These are phyloP conservation scores for Magnolia officinalis DNA, from an alignment of 164 flowering plant genomes.

Conservation along the genomic window DNA sequence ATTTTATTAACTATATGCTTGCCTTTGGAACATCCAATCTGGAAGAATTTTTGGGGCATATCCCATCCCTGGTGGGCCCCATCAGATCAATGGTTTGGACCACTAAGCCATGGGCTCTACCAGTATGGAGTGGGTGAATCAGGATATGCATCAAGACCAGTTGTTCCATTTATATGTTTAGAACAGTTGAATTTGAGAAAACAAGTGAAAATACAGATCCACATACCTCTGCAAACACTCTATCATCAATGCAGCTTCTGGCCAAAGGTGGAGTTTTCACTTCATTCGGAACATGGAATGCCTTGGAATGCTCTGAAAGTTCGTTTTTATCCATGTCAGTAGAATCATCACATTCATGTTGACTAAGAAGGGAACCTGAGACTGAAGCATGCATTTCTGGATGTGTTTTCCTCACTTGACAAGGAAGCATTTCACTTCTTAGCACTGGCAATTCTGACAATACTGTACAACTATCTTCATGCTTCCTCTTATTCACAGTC, in stretches of 20 bases:
- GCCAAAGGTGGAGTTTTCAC: constrained; percentile 19
- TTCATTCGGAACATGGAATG: constrained; percentile 15
- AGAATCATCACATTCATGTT: constrained; percentile 24
- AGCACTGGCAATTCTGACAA: constrained; percentile 82
- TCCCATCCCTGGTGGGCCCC: not conserved
- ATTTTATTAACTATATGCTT: not conserved
- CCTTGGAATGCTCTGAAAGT: constrained; percentile 23
- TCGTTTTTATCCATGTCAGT: constrained; percentile 25
- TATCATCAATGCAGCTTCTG: constrained; percentile 14
- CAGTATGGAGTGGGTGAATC: not conserved
- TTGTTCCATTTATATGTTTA: not conserved
- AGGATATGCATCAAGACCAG: not conserved
- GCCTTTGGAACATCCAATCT: no score
- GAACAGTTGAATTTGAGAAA: not conserved
- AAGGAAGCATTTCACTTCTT: constrained; percentile 42
- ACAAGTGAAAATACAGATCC: not conserved
- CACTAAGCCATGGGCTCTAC: not conserved
- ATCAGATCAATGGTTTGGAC: not conserved
- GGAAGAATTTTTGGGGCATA: not conserved
- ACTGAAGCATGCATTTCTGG: constrained; percentile 22
- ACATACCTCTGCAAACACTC: constrained; percentile 36
- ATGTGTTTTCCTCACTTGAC: constrained; percentile 29
- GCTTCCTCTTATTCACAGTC: constrained; percentile 68
- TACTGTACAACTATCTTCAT: constrained; percentile 36
- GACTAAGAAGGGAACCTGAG: constrained; percentile 20